Percentiles rank a stretch among this genome's conserved stretches.
phyloP scores from a whole-genome alignment of 2,329 filamentous ascomycete genomes.

The Exophiala calicioides region DNA sequence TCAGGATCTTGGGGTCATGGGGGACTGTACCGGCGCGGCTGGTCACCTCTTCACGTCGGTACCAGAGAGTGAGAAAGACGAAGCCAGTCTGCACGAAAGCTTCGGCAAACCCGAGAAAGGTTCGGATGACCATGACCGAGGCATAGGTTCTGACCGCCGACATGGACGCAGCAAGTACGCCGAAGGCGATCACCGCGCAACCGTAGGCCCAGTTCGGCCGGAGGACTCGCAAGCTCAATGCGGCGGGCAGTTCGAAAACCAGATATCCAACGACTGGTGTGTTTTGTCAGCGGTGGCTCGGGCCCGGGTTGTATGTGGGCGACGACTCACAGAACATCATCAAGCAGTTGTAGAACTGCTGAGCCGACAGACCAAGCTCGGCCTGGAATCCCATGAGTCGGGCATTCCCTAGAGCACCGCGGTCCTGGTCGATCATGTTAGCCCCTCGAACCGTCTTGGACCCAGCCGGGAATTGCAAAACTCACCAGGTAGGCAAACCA shows the following conservation, averaged over 20 bases:
- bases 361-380: conserved; percentile 3
- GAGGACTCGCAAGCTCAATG: conserved; percentile 5
- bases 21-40: conserved; percentile 7
- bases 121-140: conserved; percentile 14
- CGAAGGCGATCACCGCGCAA: conserved; percentile 9
- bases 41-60: conserved; percentile 15
- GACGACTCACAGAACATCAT: conserved; percentile 16
- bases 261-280: conserved; percentile 16
- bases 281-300: neutral
- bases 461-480: too few relatives aligned
- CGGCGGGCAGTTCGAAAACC: conserved; percentile 14
- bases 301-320: neutral
- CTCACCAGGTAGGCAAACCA: conserved; percentile 10
- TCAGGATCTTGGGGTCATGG: neutral
- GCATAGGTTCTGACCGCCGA: conserved; percentile 9
- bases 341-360: conserved; percentile 17
- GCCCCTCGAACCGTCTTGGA: too few relatives aligned
- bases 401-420: conserved; percentile 10
- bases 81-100: conserved; percentile 14
- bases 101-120: conserved; percentile 11
- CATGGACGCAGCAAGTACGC: conserved; percentile 8
- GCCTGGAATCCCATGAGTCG: conserved; percentile 11
- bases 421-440: conserved; percentile 11
- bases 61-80: conserved; percentile 15
- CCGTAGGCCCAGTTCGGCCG: conserved; percentile 10